Conservation (phyloP, 163 green algal species). For the Volvox carteri region DNA sequence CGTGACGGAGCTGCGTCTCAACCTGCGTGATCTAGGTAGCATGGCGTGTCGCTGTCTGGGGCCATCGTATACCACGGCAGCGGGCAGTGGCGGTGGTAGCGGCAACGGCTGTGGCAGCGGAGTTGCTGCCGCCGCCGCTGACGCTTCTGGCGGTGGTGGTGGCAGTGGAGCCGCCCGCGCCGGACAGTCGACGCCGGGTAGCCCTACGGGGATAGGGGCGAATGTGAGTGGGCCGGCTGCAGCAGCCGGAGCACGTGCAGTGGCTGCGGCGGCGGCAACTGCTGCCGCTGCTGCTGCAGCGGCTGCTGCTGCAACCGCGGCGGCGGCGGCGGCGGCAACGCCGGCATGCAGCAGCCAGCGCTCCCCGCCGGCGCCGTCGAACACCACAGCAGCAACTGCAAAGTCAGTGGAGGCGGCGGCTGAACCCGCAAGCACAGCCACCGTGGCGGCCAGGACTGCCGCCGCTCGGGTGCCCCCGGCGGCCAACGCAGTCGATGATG, state of each 20-base stretch:
- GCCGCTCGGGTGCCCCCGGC: background rate
- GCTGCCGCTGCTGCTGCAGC: background rate
- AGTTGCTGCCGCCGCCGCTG: background rate
- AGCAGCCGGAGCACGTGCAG: background rate
- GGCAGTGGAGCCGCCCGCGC: too few relatives aligned
- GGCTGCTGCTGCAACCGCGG: background rate
- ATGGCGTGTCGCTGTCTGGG: constrained; percentile 52
- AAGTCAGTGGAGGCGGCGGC: background rate
- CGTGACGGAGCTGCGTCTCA: constrained; percentile 61
- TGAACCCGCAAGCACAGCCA: too few relatives aligned
- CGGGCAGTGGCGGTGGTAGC: background rate
- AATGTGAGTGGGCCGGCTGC: background rate
- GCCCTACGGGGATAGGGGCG: background rate
- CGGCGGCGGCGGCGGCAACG: background rate
- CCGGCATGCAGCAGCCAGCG: background rate
- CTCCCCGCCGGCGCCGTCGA: background rate
- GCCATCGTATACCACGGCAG: background rate
- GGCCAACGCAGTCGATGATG: background rate
- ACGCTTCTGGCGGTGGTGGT: background rate
- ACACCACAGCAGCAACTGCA: background rate
- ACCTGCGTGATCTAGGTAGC: constrained; percentile 62
- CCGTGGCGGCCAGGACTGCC: background rate
- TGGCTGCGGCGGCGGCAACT: background rate
- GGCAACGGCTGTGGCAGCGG: too few relatives aligned
- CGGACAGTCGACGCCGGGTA: background rate